Conservation (phyloP, 768 basidiomycete species). For the Fomitopsis serialis region DNA sequence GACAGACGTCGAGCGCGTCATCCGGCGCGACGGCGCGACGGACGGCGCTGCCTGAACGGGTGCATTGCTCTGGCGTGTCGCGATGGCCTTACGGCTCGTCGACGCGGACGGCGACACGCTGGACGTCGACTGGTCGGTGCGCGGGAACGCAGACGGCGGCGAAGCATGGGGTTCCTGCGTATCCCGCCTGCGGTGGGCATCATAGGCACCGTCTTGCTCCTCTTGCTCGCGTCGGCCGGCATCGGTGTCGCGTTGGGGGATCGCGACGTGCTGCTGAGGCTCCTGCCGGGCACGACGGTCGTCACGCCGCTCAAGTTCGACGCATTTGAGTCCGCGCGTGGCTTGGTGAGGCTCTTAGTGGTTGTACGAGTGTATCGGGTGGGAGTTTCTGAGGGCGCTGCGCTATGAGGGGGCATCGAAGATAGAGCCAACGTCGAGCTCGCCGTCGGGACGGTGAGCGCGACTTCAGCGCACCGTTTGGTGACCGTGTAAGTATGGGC, state of each 20-base stretch:
- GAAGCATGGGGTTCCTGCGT: constrained; percentile 28
- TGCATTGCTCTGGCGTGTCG: constrained; percentile 18
- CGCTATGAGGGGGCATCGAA: constrained; percentile 16
- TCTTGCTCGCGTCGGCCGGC: constrained; percentile 34
- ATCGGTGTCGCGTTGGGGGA: constrained; percentile 51
- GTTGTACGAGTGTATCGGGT: constrained; percentile 48
- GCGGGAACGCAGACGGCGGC: constrained; percentile 28
- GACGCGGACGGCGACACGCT: constrained; percentile 7
- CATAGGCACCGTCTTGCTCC: not conserved
- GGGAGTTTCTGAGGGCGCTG: constrained; percentile 47
- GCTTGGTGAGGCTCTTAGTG: constrained; percentile 37
- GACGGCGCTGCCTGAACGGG: constrained; percentile 14
- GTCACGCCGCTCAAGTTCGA: constrained; percentile 44
- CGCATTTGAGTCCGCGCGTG: constrained; percentile 48
- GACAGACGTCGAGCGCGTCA: constrained; percentile 16
- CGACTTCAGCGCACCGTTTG: too few species aligned
- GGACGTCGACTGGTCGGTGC: constrained; percentile 33
- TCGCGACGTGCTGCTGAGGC: constrained; percentile 22
- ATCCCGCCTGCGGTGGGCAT: constrained; percentile 3
- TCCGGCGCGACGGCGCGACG: constrained; percentile 16
- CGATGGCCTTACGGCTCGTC: constrained; percentile 7
- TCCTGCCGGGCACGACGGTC: constrained; percentile 34
- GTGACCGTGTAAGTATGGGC: not conserved
- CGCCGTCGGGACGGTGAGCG: not conserved
- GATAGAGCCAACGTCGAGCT: constrained; percentile 6